These are phyloP conservation scores for Fraxinus cuspidata DNA, from an alignment of 257 asterid species.

Conservation along the genomic window DNA sequence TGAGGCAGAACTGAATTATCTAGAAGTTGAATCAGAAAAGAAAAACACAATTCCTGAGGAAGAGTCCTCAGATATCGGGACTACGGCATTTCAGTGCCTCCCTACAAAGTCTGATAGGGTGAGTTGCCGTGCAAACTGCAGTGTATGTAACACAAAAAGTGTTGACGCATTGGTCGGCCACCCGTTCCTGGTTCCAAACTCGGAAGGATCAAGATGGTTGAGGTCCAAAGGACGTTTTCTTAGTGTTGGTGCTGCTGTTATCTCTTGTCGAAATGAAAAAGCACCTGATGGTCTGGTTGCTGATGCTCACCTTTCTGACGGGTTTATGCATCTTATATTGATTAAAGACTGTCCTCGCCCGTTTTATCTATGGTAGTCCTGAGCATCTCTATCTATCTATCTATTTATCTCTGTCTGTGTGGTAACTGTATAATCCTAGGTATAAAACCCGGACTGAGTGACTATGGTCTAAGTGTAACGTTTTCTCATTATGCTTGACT, in stretches of 20 bases:
- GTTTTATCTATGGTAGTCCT: conserved; percentile 61
- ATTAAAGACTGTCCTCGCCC: conserved; percentile 91
- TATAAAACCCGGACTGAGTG: neutral
- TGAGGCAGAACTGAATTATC: conserved; percentile 87
- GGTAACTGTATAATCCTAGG: neutral
- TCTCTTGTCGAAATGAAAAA: conserved; percentile 90
- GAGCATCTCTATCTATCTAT: too few relatives aligned
- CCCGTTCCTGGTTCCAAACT: conserved; percentile 35
- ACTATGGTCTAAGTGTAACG: neutral
- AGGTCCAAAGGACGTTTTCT: conserved; percentile 72
- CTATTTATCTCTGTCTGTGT: neutral
- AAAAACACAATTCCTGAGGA: conserved; percentile 35
- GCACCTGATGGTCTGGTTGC: conserved; percentile 98
- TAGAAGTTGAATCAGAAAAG: conserved; percentile 65
- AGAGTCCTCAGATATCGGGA: conserved; percentile 39
- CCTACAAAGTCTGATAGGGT: conserved; percentile 45
- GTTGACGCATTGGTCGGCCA: conserved; percentile 29
- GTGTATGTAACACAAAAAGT: conserved; percentile 56
- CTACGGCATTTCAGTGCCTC: conserved; percentile 41
- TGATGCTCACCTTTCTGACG: conserved; percentile 97
- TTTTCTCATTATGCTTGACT: conserved; percentile 16
- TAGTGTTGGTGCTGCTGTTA: conserved; percentile 91
- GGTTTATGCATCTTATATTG: conserved; percentile 79
- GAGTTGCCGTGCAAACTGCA: conserved; percentile 74
- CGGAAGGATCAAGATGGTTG: conserved; percentile 63